Percentiles rank a stretch among this genome's conserved stretches.
These are phyloP conservation scores for Russula abietina DNA, from an alignment of 768 basidiomycete species.

Conservation along the genomic window DNA sequence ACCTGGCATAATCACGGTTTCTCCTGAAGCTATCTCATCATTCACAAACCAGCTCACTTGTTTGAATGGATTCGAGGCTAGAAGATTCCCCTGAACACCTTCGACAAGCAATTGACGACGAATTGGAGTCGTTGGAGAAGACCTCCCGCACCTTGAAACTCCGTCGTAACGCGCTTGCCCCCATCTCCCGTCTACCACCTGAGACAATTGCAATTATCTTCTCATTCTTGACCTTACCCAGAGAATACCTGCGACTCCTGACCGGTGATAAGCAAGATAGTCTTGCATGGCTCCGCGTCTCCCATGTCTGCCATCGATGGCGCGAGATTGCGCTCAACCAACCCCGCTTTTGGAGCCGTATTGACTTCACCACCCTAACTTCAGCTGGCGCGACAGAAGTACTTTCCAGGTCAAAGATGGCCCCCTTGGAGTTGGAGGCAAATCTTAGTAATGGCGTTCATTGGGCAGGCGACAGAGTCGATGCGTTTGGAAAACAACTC, in stretches of 20 bases:
- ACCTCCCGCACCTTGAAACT: not conserved
- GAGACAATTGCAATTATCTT: constrained; percentile 8
- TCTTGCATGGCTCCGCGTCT: constrained; percentile 9
- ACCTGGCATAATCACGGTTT: not conserved
- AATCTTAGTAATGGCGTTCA: not conserved
- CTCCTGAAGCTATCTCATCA: not conserved
- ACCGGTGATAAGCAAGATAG: not conserved
- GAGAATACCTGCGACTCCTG: not conserved
- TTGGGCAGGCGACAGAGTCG: not conserved
- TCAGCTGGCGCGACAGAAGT: constrained; percentile 3
- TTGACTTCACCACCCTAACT: constrained; percentile 8
- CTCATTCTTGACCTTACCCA: constrained; percentile 1
- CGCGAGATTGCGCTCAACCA: constrained; percentile 19
- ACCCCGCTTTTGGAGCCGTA: constrained; percentile 12
- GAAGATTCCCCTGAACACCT: not conserved
- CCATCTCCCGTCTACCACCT: constrained; percentile 14
- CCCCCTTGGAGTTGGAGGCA: constrained; percentile 12
- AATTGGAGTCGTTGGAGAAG: constrained; percentile 9
- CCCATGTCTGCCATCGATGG: constrained; percentile 22
- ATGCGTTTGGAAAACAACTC: not conserved
- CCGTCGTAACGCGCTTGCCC: constrained; percentile 17
- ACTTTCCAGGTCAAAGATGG: constrained; percentile 7
- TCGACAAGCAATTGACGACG: constrained; percentile 11
- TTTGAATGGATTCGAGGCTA: not conserved
- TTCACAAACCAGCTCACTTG: not conserved